These are phyloP conservation scores for Thermomucor indicae-seudaticae DNA, from an alignment of 371 early-diverging fungal species.

Conservation along the genomic window DNA sequence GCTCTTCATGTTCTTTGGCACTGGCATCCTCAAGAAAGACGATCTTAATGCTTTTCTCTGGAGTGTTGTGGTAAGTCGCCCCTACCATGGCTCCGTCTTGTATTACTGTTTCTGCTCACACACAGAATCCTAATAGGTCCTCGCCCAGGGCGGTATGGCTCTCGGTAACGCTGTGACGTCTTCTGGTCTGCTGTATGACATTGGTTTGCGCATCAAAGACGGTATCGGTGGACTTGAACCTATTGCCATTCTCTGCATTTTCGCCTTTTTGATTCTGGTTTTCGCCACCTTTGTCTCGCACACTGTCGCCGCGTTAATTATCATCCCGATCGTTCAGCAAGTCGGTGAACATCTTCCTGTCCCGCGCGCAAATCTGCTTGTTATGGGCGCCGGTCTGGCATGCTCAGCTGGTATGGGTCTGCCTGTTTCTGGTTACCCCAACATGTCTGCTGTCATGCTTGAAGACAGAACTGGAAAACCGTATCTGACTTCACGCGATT, in stretches of 20 bases:
- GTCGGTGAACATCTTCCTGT: constrained; percentile 65
- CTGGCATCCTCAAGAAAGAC: constrained; percentile 84
- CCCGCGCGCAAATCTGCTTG: constrained; percentile 81
- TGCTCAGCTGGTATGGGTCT: constrained; percentile 35
- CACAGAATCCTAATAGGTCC: constrained; percentile 22
- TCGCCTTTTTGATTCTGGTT: constrained; percentile 61
- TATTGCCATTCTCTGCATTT: constrained; percentile 60
- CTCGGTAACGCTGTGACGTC: constrained; percentile 85
- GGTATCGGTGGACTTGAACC: constrained; percentile 56
- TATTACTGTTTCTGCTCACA: neutral
- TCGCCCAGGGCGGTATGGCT: constrained; percentile 90
- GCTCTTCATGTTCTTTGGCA: constrained; percentile 80
- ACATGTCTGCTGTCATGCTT: constrained; percentile 91
- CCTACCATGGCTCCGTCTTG: constrained; percentile 71
- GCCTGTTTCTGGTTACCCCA: constrained; percentile 56
- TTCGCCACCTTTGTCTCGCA: constrained; percentile 92
- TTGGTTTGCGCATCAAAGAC: constrained; percentile 63
- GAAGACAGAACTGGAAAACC: constrained; percentile 86
- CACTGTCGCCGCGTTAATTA: constrained; percentile 83
- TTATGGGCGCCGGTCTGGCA: constrained; percentile 58
- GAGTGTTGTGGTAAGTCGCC: constrained; percentile 71
- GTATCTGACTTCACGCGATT: constrained; percentile 78
- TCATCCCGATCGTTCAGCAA: constrained; percentile 74
- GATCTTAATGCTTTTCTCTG: constrained; percentile 89
- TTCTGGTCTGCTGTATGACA: constrained; percentile 76